A percentile compares a stretch with the other conserved stretches of the same genome.
Evolutionary conservation across 371 early-diverging fungal species (phyloP).

Genomic region (Mortierella sp.): DNA sequence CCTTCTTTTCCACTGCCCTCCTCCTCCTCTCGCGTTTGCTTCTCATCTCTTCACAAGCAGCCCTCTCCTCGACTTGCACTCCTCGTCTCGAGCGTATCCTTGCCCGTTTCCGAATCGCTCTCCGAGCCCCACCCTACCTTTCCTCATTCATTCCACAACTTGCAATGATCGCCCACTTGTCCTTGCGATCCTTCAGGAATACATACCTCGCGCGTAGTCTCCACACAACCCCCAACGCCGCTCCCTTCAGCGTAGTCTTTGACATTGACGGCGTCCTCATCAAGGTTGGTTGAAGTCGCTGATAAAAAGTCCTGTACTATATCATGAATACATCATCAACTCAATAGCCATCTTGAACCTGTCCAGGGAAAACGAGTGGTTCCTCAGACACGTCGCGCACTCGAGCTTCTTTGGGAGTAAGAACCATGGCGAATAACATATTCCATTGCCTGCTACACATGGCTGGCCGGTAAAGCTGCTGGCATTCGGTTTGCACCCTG

Average conservation of each 20-base stretch:
- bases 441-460: not conserved
- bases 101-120: too few relatives aligned
- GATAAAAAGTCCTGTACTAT: too few relatives aligned
- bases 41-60: too few relatives aligned
- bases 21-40: too few relatives aligned
- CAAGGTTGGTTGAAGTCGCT: conserved; percentile 20
- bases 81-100: too few relatives aligned
- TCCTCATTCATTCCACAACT: too few relatives aligned
- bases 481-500: not conserved
- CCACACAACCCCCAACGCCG: conserved; percentile 13
- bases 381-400: conserved; percentile 38
- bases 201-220: conserved; percentile 4
- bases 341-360: not conserved
- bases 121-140: too few relatives aligned
- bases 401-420: conserved; percentile 37
- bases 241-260: conserved; percentile 29
- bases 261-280: conserved; percentile 44
- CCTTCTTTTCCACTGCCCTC: too few relatives aligned
- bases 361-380: conserved; percentile 33
- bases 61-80: too few relatives aligned
- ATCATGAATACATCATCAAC: too few relatives aligned
- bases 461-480: too few relatives aligned
- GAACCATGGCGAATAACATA: not conserved
- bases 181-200: not conserved
- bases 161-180: not conserved